phyloP scores from a whole-genome alignment of 805 yeast species.

The Barnettozyma sucrosica region DNA sequence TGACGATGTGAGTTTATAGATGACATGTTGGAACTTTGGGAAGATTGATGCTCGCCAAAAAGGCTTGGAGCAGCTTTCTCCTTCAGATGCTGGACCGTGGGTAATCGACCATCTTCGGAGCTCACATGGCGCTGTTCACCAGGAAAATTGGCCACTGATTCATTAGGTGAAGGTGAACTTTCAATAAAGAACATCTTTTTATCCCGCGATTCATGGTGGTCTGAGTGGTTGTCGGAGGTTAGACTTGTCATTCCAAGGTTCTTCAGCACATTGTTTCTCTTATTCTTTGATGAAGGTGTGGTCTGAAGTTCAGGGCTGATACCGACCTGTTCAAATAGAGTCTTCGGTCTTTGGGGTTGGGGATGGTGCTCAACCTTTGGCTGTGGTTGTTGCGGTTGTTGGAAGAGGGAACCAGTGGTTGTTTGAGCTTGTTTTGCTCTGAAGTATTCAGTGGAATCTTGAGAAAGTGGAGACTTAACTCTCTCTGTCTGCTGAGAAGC shows the following conservation, averaged over 20 bases:
- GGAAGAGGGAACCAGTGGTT: neutral
- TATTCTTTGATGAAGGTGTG: constrained; percentile 8
- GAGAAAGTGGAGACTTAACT: constrained; percentile 22
- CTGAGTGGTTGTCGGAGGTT: neutral
- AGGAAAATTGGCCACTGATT: constrained; percentile 8
- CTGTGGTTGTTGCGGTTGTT: constrained; percentile 4
- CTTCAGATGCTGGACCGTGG: neutral
- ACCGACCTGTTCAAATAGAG: constrained; percentile 23
- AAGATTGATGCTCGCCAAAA: constrained; percentile 6
- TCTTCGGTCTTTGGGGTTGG: constrained; percentile 6
- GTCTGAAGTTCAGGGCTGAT: constrained; percentile 21
- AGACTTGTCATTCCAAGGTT: constrained; percentile 26
- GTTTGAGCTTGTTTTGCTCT: neutral
- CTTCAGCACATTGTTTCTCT: constrained; percentile 23
- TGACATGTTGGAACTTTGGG: constrained; percentile 7
- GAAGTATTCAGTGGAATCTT: constrained; percentile 15
- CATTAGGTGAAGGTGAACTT: constrained; percentile 28
- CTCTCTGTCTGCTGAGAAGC: constrained; percentile 11
- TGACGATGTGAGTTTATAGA: neutral
- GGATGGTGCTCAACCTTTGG: neutral
- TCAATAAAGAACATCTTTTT: constrained; percentile 29
- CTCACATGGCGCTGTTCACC: neutral
- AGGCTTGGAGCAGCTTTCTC: constrained; percentile 1
- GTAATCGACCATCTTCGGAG: constrained; percentile 3
- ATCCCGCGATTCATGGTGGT: constrained; percentile 15